Evolutionary conservation across 768 basidiomycete genomes (phyloP).

Genomic region (Auricularia cornea): DNA sequence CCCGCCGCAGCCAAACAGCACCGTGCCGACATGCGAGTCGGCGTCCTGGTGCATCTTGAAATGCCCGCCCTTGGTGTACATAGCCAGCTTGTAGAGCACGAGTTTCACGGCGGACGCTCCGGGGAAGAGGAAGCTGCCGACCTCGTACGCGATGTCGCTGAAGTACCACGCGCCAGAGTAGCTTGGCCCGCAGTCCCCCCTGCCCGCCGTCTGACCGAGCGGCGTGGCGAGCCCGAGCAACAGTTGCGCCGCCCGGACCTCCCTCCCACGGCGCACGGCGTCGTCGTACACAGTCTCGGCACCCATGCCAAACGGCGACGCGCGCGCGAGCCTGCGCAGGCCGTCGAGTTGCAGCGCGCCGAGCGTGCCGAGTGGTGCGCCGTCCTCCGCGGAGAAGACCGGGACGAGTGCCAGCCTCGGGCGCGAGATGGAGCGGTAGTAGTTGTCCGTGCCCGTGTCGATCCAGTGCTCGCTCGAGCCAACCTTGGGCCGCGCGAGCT

Average conservation of each 20-base stretch:
- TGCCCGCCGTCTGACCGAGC: background rate
- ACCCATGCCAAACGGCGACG: background rate
- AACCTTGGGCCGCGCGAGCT: too few species aligned
- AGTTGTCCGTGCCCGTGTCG: too few species aligned
- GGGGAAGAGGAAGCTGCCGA: background rate
- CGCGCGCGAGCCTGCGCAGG: too few species aligned
- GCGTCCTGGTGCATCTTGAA: slow-evolving; percentile 22
- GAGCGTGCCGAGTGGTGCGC: too few species aligned
- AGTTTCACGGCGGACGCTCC: background rate
- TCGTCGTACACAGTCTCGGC: background rate
- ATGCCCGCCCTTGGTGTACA: slow-evolving; percentile 22
- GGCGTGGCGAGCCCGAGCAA: background rate
- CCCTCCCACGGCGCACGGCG: background rate
- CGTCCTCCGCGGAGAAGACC: too few species aligned
- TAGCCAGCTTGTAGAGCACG: slow-evolving; percentile 26
- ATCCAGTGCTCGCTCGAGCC: too few species aligned
- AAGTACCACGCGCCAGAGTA: background rate
- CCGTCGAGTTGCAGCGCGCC: too few species aligned
- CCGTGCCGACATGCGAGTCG: slow-evolving; percentile 22
- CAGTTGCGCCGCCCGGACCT: background rate
- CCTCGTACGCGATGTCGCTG: background rate
- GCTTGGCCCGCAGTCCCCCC: background rate
- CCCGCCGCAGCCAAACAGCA: slow-evolving; percentile 25
- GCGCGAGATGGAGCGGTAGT: too few species aligned
- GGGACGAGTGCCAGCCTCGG: too few species aligned